Evolutionary conservation across 2,329 filamentous ascomycete genomes (phyloP).

Genomic region (Rasamsonia emersonii): DNA sequence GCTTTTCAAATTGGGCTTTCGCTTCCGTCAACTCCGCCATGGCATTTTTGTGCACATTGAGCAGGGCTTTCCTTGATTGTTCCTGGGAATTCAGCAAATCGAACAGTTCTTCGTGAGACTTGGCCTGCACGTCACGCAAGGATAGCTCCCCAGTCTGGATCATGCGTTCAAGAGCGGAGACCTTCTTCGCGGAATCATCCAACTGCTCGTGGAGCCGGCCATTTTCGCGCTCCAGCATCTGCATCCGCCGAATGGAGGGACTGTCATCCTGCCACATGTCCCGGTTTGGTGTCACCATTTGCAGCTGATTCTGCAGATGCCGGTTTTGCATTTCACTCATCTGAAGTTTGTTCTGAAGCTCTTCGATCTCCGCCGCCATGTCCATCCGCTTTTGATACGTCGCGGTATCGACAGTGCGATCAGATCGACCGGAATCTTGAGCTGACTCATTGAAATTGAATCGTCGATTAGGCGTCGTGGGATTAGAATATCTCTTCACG

Average conservation of each 20-base stretch:
- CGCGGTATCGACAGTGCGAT: slow-evolving; percentile 74
- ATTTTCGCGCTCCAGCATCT: slow-evolving; percentile 89
- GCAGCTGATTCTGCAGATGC: slow-evolving; percentile 80
- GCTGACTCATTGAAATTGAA: slow-evolving; percentile 55
- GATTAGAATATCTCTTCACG: slow-evolving; percentile 58
- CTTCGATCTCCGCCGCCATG: slow-evolving; percentile 78
- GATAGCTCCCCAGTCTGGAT: slow-evolving; percentile 82
- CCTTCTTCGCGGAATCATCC: slow-evolving; percentile 86
- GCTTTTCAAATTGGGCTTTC: slow-evolving; percentile 76
- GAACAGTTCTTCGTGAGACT: slow-evolving; percentile 88
- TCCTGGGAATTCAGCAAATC: slow-evolving; percentile 91
- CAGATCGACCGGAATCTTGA: slow-evolving; percentile 72
- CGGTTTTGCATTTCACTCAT: slow-evolving; percentile 92
- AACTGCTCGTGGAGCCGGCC: slow-evolving; percentile 86
- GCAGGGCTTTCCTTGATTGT: slow-evolving; percentile 69
- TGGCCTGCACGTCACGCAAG: slow-evolving; percentile 81
- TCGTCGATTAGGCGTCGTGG: slow-evolving; percentile 68
- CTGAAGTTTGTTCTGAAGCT: slow-evolving; percentile 88
- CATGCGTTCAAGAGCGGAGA: slow-evolving; percentile 78
- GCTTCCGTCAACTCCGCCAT: slow-evolving; percentile 78
- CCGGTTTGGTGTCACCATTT: slow-evolving; percentile 54
- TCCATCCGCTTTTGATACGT: slow-evolving; percentile 86
- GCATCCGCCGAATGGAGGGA: slow-evolving; percentile 69
- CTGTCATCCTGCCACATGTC: slow-evolving; percentile 63
- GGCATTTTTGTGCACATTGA: slow-evolving; percentile 77